These are phyloP conservation scores for Botrytis fragariae DNA, from an alignment of 2,329 filamentous ascomycete species.

Conservation along the genomic window DNA sequence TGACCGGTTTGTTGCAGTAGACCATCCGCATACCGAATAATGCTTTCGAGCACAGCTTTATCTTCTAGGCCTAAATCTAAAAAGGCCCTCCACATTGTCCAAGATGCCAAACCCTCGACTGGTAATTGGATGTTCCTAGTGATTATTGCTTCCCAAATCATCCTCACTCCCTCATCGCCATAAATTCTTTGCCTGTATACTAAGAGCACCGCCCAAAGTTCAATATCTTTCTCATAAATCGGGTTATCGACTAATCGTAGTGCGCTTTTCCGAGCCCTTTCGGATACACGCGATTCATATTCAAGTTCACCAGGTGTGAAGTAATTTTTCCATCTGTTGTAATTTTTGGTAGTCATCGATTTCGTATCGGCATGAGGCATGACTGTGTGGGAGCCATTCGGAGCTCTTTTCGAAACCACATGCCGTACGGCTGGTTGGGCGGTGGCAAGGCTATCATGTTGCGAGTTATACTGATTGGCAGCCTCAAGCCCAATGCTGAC, in stretches of 20 bases:
- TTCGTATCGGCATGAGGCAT: background rate
- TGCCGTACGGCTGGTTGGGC: background rate
- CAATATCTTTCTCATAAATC: constrained; percentile 36
- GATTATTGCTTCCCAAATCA: constrained; percentile 45
- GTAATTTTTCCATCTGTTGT: constrained; percentile 24
- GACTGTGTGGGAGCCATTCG: background rate
- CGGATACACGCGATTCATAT: constrained; percentile 37
- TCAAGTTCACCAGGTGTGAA: constrained; percentile 29
- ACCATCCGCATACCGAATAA: constrained; percentile 44
- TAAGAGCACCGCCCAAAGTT: constrained; percentile 44
- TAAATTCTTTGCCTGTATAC: constrained; percentile 43
- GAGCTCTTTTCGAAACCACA: constrained; percentile 3
- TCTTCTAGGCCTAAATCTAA: constrained; percentile 40
- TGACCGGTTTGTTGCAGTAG: constrained; percentile 42
- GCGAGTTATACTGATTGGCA: background rate
- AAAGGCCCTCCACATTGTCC: constrained; percentile 47
- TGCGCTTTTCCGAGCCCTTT: constrained; percentile 5
- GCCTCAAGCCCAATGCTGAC: background rate
- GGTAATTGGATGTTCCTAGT: constrained; percentile 42
- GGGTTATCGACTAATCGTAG: constrained; percentile 37
- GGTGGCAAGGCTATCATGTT: background rate
- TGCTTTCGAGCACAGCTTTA: constrained; percentile 39
- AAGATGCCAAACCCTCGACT: constrained; percentile 40
- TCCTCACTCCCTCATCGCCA: constrained; percentile 42
- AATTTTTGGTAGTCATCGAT: background rate